Conservation (phyloP, 179 eudicot species). For the Amaranthus tricolor region DNA sequence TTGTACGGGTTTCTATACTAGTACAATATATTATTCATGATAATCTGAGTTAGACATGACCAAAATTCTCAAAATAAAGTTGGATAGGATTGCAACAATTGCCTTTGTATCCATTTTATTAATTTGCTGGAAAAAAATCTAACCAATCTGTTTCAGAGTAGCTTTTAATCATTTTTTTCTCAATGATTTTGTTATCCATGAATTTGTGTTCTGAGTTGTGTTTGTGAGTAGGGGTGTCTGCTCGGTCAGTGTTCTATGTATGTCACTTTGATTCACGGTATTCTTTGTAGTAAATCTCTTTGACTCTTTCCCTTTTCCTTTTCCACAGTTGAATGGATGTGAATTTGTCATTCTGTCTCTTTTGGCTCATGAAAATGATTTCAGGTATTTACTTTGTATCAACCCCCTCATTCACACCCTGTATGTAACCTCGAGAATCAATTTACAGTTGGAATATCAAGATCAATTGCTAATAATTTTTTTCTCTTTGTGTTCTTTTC, state of each 20-base stretch:
- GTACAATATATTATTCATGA: no score
- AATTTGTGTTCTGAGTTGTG: not conserved
- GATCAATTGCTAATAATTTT: not conserved
- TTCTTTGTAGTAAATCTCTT: not conserved
- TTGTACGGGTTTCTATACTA: no score
- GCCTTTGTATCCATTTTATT: not conserved
- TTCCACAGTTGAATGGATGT: conserved; percentile 61
- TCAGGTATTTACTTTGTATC: conserved; percentile 45
- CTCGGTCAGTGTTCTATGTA: not conserved
- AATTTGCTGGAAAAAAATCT: not conserved
- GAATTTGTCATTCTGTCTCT: conserved; percentile 79
- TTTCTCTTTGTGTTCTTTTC: not conserved
- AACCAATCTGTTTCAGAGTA: not conserved
- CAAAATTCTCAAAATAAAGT: not conserved
- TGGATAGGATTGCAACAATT: not conserved
- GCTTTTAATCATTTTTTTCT: not conserved
- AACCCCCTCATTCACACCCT: conserved; percentile 1
- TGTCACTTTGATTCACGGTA: conserved; percentile 4
- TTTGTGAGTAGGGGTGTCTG: not conserved
- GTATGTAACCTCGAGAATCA: not conserved
- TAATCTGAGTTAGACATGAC: not conserved
- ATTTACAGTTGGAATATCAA: conserved; percentile 11
- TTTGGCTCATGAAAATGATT: conserved; percentile 53
- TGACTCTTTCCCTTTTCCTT: not conserved
- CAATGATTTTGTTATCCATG: conserved; percentile 1